Conservation (phyloP, 192 early-diverging fungal genomes). For the Gaertneriomyces sp. region DNA sequence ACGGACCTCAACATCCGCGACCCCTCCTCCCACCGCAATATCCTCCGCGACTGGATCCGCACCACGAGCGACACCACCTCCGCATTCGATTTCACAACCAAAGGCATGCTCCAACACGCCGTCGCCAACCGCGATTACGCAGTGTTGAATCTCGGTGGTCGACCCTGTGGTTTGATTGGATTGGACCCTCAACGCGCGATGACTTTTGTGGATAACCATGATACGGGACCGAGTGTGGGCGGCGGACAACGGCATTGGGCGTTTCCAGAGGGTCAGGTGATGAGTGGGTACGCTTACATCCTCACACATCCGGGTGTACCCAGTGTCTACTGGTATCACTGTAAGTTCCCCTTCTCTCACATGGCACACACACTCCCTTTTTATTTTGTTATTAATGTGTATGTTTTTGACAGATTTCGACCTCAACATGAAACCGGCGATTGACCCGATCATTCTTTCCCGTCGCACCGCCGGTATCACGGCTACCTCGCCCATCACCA, state of each 20-base stretch:
- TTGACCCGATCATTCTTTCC: neutral
- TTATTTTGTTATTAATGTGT: too few relatives aligned
- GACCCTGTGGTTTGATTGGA: constrained; percentile 6
- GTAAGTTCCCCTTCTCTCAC: too few relatives aligned
- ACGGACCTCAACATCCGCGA: neutral
- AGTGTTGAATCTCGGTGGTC: neutral
- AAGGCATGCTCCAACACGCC: constrained; percentile 7
- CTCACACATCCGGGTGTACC: constrained; percentile 18
- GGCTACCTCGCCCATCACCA: neutral
- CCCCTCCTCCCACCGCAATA: constrained; percentile 9
- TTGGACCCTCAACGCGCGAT: constrained; percentile 1
- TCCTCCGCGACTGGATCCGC: neutral
- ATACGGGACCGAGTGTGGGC: constrained; percentile 8
- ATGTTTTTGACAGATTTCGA: neutral
- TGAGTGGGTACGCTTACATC: constrained; percentile 14
- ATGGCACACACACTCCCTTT: too few relatives aligned
- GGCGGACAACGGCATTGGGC: constrained; percentile 9
- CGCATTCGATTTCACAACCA: constrained; percentile 21
- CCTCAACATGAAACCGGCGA: neutral
- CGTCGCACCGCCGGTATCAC: constrained; percentile 2
- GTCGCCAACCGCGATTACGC: neutral
- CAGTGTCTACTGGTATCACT: constrained; percentile 12
- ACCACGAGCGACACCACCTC: neutral
- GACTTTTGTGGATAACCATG: constrained; percentile 20
- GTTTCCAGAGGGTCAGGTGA: constrained; percentile 2